These are phyloP conservation scores for Poa annua DNA, from an alignment of 176 grass and related monocot genomes.

Conservation along the genomic window DNA sequence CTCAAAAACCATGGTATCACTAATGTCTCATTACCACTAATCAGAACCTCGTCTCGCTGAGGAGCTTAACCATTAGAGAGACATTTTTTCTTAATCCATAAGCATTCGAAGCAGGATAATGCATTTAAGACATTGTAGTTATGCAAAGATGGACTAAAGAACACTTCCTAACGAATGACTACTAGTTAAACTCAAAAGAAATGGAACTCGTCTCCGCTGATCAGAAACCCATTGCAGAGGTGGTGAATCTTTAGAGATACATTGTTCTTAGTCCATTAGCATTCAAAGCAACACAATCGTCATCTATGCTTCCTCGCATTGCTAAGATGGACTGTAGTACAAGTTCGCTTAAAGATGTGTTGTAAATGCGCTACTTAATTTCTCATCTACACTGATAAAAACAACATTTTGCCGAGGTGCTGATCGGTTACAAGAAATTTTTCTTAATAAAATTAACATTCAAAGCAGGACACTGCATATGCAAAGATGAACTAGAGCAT, in stretches of 20 bases:
- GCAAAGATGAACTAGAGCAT: no score
- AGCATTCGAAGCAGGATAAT: slow-evolving; percentile 61
- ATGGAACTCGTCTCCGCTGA: slow-evolving; percentile 9
- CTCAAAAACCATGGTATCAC: no score
- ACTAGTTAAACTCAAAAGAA: not conserved
- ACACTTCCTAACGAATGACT: not conserved
- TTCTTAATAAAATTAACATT: no score
- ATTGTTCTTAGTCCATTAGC: slow-evolving; percentile 66
- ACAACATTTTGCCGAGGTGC: no score
- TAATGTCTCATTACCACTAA: slow-evolving; percentile 43
- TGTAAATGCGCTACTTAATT: not conserved
- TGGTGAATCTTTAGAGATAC: slow-evolving; percentile 40
- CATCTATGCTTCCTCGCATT: no score
- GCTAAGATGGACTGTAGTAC: no score
- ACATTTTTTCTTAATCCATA: slow-evolving; percentile 40
- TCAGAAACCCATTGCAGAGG: slow-evolving; percentile 35
- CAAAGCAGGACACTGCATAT: no score
- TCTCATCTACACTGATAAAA: no score
- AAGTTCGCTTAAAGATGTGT: not conserved
- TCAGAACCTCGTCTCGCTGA: slow-evolving; percentile 23
- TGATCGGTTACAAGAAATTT: no score
- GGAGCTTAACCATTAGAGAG: slow-evolving; percentile 31
- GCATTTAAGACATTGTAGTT: not conserved
- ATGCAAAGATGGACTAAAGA: slow-evolving; percentile 49
- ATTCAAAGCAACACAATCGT: slow-evolving; percentile 60